phyloP scores from a whole-genome alignment of 176 grass and related monocot species.

The Dendrocalamus sinicus region DNA sequence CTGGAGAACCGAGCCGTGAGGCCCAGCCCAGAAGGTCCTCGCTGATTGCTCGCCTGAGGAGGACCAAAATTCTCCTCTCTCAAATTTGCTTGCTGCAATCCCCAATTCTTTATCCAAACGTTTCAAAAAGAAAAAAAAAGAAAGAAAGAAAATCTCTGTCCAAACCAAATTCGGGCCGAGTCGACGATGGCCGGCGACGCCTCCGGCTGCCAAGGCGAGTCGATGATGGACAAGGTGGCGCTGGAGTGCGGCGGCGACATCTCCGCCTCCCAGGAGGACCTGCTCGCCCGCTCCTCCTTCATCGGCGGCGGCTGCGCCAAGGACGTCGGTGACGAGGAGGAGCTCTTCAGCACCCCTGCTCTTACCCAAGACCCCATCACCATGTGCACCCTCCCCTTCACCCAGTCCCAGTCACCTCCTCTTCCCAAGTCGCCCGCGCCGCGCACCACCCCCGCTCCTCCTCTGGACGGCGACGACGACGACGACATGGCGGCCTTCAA shows the following conservation, averaged over 20 bases:
- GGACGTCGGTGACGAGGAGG: not conserved
- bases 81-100: not conserved
- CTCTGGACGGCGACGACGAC: not conserved
- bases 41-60: no score
- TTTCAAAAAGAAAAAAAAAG: no score
- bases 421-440: not conserved
- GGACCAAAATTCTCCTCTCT: no score
- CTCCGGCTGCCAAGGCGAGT: not conserved
- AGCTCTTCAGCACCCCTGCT: slow-evolving; percentile 34
- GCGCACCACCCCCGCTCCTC: not conserved
- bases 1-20: not conserved
- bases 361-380: slow-evolving; percentile 10
- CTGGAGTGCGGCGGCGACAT: slow-evolving; percentile 35
- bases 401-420: slow-evolving; percentile 4
- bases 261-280: slow-evolving; percentile 41
- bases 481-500: not conserved
- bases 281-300: slow-evolving; percentile 28
- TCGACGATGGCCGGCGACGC: not conserved
- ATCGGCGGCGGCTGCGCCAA: not conserved
- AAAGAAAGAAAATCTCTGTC: no score
- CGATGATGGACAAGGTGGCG: not conserved
- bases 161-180: not conserved
- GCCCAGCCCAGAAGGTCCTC: no score
- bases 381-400: slow-evolving; percentile 42
- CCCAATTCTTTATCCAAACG: not conserved